Conservation (phyloP, 2,329 filamentous ascomycete species). For the Erysiphe pulchra region DNA sequence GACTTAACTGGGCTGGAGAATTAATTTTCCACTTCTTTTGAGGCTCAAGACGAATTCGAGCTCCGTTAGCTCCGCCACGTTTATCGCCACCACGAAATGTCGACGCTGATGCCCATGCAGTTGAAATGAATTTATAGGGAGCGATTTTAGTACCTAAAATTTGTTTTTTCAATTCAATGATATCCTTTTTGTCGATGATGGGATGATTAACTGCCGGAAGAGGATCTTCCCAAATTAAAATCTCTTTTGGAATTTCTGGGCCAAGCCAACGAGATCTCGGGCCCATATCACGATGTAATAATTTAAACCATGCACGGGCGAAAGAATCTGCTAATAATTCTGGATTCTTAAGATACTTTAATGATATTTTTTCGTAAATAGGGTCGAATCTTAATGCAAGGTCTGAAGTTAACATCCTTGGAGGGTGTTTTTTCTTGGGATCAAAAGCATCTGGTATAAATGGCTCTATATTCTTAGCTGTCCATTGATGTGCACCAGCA, state of each 20-base stretch:
- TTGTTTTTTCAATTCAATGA: slow-evolving; percentile 39
- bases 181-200: slow-evolving; percentile 34
- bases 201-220: slow-evolving; percentile 32
- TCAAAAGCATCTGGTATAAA: slow-evolving; percentile 43
- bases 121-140: slow-evolving; percentile 33
- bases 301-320: slow-evolving; percentile 39
- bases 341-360: slow-evolving; percentile 41
- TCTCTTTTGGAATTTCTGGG: slow-evolving; percentile 45
- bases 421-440: slow-evolving; percentile 39
- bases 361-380: slow-evolving; percentile 49
- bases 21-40: slow-evolving; percentile 51
- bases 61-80: slow-evolving; percentile 61
- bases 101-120: slow-evolving; percentile 44
- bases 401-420: slow-evolving; percentile 57
- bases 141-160: slow-evolving; percentile 37
- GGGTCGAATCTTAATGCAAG: slow-evolving; percentile 47
- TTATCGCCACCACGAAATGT: slow-evolving; percentile 55
- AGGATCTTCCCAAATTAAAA: slow-evolving; percentile 51
- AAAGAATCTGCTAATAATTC: slow-evolving; percentile 45
- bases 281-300: slow-evolving; percentile 57
- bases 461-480: slow-evolving; percentile 38
- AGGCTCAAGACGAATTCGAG: slow-evolving; percentile 47
- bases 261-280: slow-evolving; percentile 45
- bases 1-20: slow-evolving; percentile 38
- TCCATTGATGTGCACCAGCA: slow-evolving; percentile 53